These are phyloP conservation scores for Metschnikowia drakensbergensis DNA, from an alignment of 805 yeast genomes.

Conservation along the genomic window DNA sequence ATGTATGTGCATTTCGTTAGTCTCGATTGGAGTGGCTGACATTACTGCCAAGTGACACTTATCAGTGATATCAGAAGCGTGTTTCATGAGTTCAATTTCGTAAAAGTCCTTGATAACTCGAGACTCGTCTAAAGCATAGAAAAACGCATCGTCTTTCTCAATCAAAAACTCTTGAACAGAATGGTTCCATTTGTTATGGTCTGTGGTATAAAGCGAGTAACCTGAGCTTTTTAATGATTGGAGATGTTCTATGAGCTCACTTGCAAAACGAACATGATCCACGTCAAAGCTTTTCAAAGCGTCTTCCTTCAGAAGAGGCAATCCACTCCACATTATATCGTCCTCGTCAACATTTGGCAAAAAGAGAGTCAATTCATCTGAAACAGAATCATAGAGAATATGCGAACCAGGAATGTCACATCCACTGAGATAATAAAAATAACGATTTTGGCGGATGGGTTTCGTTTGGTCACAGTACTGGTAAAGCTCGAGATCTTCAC, in stretches of 20 bases:
- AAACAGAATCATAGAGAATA: constrained; percentile 51
- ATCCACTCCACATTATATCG: constrained; percentile 95
- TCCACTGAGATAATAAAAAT: constrained; percentile 85
- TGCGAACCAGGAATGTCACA: constrained; percentile 75
- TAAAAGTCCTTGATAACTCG: constrained; percentile 79
- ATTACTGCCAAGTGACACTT: constrained; percentile 87
- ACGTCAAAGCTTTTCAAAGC: constrained; percentile 70
- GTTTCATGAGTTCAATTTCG: constrained; percentile 71
- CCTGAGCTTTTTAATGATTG: constrained; percentile 24
- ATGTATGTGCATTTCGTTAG: constrained; percentile 85
- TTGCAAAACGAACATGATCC: constrained; percentile 68
- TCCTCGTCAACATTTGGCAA: constrained; percentile 83
- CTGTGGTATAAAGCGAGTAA: constrained; percentile 47
- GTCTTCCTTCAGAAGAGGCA: constrained; percentile 66
- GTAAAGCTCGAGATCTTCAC: constrained; percentile 53
- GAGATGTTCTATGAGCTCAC: constrained; percentile 43
- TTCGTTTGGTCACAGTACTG: constrained; percentile 77
- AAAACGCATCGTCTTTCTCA: constrained; percentile 45
- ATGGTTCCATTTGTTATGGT: constrained; percentile 45
- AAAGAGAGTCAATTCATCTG: constrained; percentile 63
- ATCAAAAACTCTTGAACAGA: constrained; percentile 35
- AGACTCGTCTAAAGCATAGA: constrained; percentile 80
- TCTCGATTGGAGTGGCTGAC: constrained; percentile 87
- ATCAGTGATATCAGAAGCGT: constrained; percentile 83
- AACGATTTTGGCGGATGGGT: constrained; percentile 84